Evolutionary conservation across 2,329 filamentous ascomycete genomes (phyloP), one percentile per base, ranked within the genome.

Genomic region (Diaporthe citri): DNA sequence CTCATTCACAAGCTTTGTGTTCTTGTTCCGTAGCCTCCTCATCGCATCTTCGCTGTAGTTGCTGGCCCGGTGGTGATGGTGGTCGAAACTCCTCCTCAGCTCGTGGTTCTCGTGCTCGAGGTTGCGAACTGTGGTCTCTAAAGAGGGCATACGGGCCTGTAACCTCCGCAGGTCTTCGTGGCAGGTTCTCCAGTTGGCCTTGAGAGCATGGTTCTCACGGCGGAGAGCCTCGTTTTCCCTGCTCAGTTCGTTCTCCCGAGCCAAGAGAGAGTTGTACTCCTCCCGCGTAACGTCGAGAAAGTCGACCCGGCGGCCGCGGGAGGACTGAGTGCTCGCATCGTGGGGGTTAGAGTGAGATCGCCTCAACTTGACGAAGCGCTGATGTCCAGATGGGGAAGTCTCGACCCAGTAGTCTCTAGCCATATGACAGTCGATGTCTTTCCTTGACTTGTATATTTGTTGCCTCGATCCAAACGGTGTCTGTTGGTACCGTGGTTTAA

Each of bases 21-120:
- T 77, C 76, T 82, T 83, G 74, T 81, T 77, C 4, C 82, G 80
- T 15, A 86, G 77, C 59, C 79, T 80, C 39, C 83, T 82, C 39
- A 83, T 80, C 48, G 80, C 82, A 64, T 78, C 77, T 2, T 82
- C 79, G 70, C 79, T 76, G 28, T 81, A 81, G n/a, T 81, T 79
- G n/a, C 81, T 78, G n/a, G 57, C 34, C 7, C 34, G 72, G n/a
- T 70, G 46, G 15, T 74, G 57, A 1, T 79, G 78, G 39, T 78
- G 81, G 41, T 86, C 84, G 51, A 83, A 76, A 9, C 82, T 81
- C n/a, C 81, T 82, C 17, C 85, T 83, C 7, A 88, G 81, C 10
- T 81, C 79, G 22, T 81, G 79, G 76, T 87, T 87, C 43, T 87
- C 85, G 22, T 81, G 81, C 3, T 79, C 76, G 6, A 88, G 82